phyloP scores from a whole-genome alignment of 805 yeast genomes.

The Wickerhamiella kurtzmanii region DNA sequence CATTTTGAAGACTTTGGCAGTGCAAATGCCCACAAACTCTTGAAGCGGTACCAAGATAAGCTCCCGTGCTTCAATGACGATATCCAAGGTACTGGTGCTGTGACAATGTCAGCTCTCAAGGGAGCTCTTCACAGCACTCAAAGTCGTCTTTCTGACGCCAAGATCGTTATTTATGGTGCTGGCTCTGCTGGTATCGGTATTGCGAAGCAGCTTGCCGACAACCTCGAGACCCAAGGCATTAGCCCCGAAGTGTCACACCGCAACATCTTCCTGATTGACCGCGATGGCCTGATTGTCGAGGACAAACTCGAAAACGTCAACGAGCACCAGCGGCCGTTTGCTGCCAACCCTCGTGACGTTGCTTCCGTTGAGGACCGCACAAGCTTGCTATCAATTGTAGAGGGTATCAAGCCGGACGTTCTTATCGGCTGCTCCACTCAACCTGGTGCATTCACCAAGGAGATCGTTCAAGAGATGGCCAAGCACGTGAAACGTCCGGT shows the following conservation, averaged over 20 bases:
- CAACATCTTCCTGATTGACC: conserved; percentile 66
- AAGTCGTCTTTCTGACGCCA: conserved; percentile 31
- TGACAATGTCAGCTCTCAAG: conserved; percentile 81
- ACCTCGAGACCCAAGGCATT: conserved; percentile 64
- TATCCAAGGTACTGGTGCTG: conserved; percentile 97
- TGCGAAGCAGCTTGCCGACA: conserved; percentile 83
- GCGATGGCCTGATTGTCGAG: conserved; percentile 53
- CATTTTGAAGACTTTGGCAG: conserved; percentile 97
- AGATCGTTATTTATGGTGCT: conserved; percentile 70
- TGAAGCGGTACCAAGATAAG: conserved; percentile 56
- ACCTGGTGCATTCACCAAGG: conserved; percentile 84
- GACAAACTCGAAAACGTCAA: conserved; percentile 37
- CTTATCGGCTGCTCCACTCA: conserved; percentile 90
- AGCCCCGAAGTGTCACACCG: conserved; percentile 55
- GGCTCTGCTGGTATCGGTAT: conserved; percentile 94
- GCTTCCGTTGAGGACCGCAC: conserved; percentile 52
- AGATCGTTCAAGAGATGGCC: conserved; percentile 74
- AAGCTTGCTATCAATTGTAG: conserved; percentile 45
- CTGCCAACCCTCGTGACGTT: conserved; percentile 62
- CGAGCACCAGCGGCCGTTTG: conserved; percentile 54
- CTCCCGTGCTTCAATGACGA: conserved; percentile 91
- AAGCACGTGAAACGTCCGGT: conserved; percentile 74
- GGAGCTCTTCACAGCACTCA: conserved; percentile 75
- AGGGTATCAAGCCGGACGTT: conserved; percentile 66
- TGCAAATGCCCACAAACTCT: conserved; percentile 67